Percentiles rank a stretch among this genome's conserved stretches.
Evolutionary conservation across 2,329 filamentous ascomycete genomes (phyloP).

Genomic region (Aureobasidium zeae): DNA sequence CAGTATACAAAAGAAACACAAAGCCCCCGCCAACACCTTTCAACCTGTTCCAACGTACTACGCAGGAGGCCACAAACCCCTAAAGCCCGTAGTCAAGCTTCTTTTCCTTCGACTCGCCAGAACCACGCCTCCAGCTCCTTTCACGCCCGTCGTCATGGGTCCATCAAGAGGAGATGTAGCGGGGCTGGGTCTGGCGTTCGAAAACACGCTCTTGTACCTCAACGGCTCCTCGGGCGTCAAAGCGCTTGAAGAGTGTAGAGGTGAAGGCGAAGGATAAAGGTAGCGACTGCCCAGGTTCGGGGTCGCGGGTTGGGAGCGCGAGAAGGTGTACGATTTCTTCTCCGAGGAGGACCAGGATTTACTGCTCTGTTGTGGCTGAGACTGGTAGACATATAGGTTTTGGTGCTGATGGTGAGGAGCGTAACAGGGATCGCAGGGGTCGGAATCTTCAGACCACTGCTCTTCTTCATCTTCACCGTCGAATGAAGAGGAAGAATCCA

Average conservation of each 20-base stretch:
- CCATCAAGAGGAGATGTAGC: too few species aligned
- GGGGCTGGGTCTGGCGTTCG: slow-evolving; percentile 21
- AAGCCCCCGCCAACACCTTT: too few species aligned
- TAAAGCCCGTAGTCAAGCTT: slow-evolving; percentile 25
- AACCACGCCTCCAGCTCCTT: slow-evolving; percentile 22
- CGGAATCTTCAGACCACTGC: slow-evolving; percentile 29
- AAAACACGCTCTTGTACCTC: slow-evolving; percentile 36
- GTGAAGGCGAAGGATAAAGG: too few species aligned
- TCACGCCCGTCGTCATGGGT: slow-evolving; percentile 4
- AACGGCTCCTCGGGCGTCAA: too few species aligned
- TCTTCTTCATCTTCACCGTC: slow-evolving; percentile 21
- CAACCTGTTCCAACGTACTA: too few species aligned
- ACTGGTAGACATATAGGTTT: too few species aligned
- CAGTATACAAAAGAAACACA: too few species aligned
- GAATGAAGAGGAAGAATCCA: too few species aligned
- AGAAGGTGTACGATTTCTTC: slow-evolving; percentile 28
- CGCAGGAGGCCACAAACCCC: slow-evolving; percentile 22
- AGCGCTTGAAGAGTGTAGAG: too few species aligned
- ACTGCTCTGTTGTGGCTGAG: slow-evolving; percentile 26
- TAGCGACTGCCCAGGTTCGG: too few species aligned
- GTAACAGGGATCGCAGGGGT: too few species aligned
- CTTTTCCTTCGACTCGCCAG: slow-evolving; percentile 20
- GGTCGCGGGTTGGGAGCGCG: slow-evolving; percentile 25
- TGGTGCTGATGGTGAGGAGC: too few species aligned
- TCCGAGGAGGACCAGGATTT: slow-evolving; percentile 25